Base-by-base conservation (phyloP, 108 stramenopile species). In the Fistulifera pelliculosa region DNA sequence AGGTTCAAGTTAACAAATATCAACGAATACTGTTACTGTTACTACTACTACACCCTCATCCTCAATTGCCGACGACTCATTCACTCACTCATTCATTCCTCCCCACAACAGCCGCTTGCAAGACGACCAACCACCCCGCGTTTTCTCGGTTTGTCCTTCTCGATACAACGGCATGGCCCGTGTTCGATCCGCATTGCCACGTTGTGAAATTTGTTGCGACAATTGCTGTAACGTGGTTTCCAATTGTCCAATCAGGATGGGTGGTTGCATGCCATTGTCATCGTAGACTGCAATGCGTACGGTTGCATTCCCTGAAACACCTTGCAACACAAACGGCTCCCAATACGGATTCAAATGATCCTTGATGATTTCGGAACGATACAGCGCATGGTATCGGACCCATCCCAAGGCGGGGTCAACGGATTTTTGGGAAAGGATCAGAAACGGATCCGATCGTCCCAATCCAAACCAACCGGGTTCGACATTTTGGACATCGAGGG, bases 361-460 rank as follows among this genome's bases (percentile, higher is more conserved):
- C 13, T 59, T 44, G 12, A 81, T 67, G 47, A 57, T 38, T 60
- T 80, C 79, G 18, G 70, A 68, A 17, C 79, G 74, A 55, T 85
- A 78, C 12, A 79, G 10, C 1, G 56, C 55, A 49, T 72, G 58
- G 76, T 73, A 80, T 40, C 68, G 50, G 0, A 68, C 58, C 22
- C 41, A 44, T 4, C 71, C 75, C 1, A 19, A 21, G 2, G 38
- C 19, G 13, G 58, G 63, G 48, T 84, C 74, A 2, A 47, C 44
- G 16, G 65, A 62, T 42, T 74, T 79, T 52, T 79, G 78, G 18
- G 70, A 40, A 6, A 85, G 13, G 49, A 74, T 72, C 66, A 74
- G 75, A 40, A 78, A 80, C 1, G 83, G 83, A 74, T 85, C 83
- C 11, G 77, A 72, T 2, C 79, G 69, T 6, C 83, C 83, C 16